Conservation (phyloP, 306 rosid species). For the Sindora glabra region DNA sequence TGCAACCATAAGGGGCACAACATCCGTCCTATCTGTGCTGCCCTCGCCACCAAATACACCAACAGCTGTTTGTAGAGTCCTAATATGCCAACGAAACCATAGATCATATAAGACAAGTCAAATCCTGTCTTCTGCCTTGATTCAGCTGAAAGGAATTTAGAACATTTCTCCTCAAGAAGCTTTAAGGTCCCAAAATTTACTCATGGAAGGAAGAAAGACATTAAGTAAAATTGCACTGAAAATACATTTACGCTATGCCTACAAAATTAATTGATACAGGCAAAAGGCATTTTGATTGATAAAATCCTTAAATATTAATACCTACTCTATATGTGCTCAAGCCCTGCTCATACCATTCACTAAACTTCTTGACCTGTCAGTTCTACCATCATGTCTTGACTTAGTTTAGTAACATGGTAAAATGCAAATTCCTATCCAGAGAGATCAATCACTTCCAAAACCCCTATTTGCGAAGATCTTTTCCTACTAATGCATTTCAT, state of each 20-base stretch:
- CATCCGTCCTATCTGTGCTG: conserved; percentile 37
- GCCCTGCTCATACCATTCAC: neutral
- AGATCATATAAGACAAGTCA: neutral
- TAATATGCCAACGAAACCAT: conserved; percentile 17
- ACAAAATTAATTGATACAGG: neutral
- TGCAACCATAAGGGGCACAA: conserved; percentile 53
- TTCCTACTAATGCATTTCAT: neutral
- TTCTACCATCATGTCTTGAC: neutral
- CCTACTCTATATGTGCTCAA: neutral
- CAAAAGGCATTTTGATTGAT: neutral
- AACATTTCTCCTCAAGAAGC: neutral
- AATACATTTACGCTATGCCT: neutral
- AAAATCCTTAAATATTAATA: neutral
- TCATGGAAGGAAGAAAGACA: neutral
- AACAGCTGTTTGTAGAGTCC: conserved; percentile 91
- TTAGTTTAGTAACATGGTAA: neutral
- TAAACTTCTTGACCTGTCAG: neutral
- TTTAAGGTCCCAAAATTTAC: conserved; percentile 5
- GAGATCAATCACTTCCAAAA: neutral
- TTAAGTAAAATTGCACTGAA: neutral
- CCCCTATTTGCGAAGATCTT: neutral
- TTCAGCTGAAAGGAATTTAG: neutral
- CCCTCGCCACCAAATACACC: conserved; percentile 73
- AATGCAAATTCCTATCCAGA: neutral
- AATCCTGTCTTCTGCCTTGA: neutral